Evolutionary conservation across 495 filamentous ascomycete genomes (phyloP), one percentile per base, ranked within the genome.

Genomic region (Xylaria bambusicola): DNA sequence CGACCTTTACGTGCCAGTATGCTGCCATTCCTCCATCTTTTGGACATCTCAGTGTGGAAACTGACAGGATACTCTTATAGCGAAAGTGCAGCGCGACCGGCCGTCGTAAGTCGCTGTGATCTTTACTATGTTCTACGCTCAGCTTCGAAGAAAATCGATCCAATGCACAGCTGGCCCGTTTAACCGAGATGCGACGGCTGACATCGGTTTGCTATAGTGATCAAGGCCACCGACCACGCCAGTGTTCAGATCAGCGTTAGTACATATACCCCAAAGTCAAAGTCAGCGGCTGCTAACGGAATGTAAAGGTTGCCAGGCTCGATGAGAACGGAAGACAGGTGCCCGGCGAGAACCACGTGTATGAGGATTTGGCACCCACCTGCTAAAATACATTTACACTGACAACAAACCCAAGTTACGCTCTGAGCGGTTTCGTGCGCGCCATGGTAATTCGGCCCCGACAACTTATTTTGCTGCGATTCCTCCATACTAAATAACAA

Each of bases 161-260:
- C 36, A 38, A 7, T 38, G 3, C 15, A 15, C 13, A 10, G 36
- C 13, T 9, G 5, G 15, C 7, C 5, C 36, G 36, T 15, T 10
- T 38, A 15, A 38, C 15, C 3, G 12, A 38, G 15, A 26, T 31
- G 3, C 3, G 10, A 44, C 24, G 18, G 35, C 56, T 58, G 8
- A 58, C 26, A 9, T 3, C 4, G 12, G 1, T 15, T 26, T 15
- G 33, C 23, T 41, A 60, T 23, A 60, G 97, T 98, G 86, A 97
- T 98, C 87, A 97, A 97, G 84, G 90, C 94, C 82, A 97, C 97
- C 81, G 94, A 95, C 81, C 91, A 95, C 83, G 91, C 89, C 68
- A 92, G 89, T 55, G 93, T 92, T 67, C 89, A 97, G 82, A 89
- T 96, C 42, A 52, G 48, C 57, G 57, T 60, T 52, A 21, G 56